Evolutionary conservation across 805 yeast genomes (phyloP).

Genomic region (Ogataea thermomethanolica): DNA sequence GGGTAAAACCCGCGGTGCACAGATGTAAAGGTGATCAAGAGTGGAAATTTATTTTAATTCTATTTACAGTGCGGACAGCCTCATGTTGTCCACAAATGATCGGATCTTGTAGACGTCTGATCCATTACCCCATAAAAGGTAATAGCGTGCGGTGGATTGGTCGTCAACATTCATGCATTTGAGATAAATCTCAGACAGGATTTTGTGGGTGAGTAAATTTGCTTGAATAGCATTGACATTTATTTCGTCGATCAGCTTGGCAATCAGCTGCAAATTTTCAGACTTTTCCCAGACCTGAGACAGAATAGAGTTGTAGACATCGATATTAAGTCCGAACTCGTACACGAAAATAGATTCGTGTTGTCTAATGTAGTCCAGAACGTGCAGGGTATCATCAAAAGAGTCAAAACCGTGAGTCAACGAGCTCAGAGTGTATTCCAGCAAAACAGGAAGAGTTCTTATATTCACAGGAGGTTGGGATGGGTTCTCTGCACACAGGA

Average conservation of each 20-base stretch:
- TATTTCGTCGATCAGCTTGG: constrained; percentile 28
- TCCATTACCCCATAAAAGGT: constrained; percentile 30
- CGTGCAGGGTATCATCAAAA: constrained; percentile 22
- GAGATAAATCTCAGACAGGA: constrained; percentile 26
- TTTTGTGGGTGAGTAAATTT: constrained; percentile 27
- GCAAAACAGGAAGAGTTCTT: constrained; percentile 27
- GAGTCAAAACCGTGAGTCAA: constrained; percentile 31
- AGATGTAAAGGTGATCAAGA: neutral
- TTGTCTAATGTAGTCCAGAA: constrained; percentile 25
- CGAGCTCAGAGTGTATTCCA: constrained; percentile 28
- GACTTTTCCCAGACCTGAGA: constrained; percentile 29
- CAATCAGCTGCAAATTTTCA: constrained; percentile 24
- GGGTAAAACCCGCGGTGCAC: constrained; percentile 4
- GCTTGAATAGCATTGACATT: constrained; percentile 30
- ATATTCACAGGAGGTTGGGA: constrained; percentile 21
- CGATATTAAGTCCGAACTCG: constrained; percentile 30
- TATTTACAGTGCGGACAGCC: constrained; percentile 11
- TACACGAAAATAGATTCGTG: constrained; percentile 30
- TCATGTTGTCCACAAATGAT: constrained; percentile 17
- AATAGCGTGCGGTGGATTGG: constrained; percentile 22
- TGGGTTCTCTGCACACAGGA: constrained; percentile 16
- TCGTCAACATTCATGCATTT: constrained; percentile 29
- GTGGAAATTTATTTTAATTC: neutral
- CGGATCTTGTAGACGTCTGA: constrained; percentile 25
- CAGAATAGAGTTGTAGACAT: constrained; percentile 29